Percentiles rank a stretch among this genome's conserved stretches.
These are phyloP conservation scores for Torulaspora delbrueckii DNA, from an alignment of 805 yeast genomes.

Conservation along the genomic window DNA sequence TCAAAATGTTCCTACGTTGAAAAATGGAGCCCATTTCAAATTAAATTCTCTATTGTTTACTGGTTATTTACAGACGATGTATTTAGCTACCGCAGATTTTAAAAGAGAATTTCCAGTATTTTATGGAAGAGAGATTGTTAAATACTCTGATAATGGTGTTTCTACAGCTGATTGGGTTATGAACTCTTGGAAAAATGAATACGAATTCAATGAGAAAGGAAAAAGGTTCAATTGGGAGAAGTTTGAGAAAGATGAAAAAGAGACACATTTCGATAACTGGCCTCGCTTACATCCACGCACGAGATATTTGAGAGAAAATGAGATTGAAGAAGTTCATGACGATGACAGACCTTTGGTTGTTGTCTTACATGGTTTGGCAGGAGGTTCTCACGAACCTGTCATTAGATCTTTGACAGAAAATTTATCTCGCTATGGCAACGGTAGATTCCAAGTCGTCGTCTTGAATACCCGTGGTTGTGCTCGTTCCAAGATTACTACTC, in stretches of 20 bases:
- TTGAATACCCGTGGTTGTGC: constrained; percentile 75
- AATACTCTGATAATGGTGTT: constrained; percentile 61
- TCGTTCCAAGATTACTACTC: constrained; percentile 64
- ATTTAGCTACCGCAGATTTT: constrained; percentile 52
- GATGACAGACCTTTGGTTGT: constrained; percentile 51
- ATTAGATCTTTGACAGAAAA: constrained; percentile 50
- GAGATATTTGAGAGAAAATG: constrained; percentile 49
- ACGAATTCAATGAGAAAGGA: constrained; percentile 14
- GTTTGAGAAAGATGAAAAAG: constrained; percentile 33
- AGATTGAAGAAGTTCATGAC: constrained; percentile 37
- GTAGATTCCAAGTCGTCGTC: constrained; percentile 53
- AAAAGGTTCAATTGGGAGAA: constrained; percentile 24
- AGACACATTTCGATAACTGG: constrained; percentile 48
- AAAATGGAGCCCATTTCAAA: constrained; percentile 45
- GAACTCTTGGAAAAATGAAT: constrained; percentile 24
- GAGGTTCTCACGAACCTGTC: constrained; percentile 75
- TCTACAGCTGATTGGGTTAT: constrained; percentile 70
- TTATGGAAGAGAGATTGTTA: constrained; percentile 67
- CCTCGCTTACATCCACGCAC: constrained; percentile 67
- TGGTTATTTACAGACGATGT: constrained; percentile 76
- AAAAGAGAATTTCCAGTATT: constrained; percentile 51
- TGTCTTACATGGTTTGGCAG: constrained; percentile 68
- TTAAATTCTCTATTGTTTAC: constrained; percentile 60
- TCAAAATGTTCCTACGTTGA: constrained; percentile 42
- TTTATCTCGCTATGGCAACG: constrained; percentile 38